Evolutionary conservation across 2,329 filamentous ascomycete species (phyloP).

Genomic region (Bipolaris sorokiniana): DNA sequence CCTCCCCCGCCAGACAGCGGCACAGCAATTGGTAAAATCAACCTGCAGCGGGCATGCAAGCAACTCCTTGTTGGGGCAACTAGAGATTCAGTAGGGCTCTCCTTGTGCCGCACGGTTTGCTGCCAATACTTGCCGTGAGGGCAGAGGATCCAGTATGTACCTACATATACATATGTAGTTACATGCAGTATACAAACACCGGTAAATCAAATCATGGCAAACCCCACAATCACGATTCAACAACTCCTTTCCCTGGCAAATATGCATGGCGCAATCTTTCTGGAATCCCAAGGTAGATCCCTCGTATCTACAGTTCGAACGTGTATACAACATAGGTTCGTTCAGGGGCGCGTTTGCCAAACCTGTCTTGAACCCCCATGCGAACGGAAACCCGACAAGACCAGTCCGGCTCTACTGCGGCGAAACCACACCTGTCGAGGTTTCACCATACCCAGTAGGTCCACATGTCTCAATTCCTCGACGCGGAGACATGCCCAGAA

Average conservation of each 20-base stretch:
- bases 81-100: neutral
- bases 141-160: too few species aligned
- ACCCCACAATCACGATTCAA: too few species aligned
- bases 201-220: too few species aligned
- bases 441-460: constrained; percentile 2
- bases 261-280: neutral
- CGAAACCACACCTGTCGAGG: neutral
- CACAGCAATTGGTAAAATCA: neutral
- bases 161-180: too few species aligned
- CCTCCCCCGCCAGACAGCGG: neutral
- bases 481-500: constrained; percentile 1
- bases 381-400: neutral
- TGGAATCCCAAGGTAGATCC: neutral
- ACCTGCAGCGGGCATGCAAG: neutral
- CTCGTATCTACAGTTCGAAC: too few species aligned
- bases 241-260: neutral
- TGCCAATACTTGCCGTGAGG: neutral
- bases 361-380: neutral
- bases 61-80: neutral
- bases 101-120: neutral
- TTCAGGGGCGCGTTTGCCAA: neutral
- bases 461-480: neutral
- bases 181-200: too few species aligned
- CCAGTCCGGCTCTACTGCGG: constrained; percentile 8
- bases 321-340: neutral